Conservation (phyloP, 768 basidiomycete species). For the Lactifluus piperatus region DNA sequence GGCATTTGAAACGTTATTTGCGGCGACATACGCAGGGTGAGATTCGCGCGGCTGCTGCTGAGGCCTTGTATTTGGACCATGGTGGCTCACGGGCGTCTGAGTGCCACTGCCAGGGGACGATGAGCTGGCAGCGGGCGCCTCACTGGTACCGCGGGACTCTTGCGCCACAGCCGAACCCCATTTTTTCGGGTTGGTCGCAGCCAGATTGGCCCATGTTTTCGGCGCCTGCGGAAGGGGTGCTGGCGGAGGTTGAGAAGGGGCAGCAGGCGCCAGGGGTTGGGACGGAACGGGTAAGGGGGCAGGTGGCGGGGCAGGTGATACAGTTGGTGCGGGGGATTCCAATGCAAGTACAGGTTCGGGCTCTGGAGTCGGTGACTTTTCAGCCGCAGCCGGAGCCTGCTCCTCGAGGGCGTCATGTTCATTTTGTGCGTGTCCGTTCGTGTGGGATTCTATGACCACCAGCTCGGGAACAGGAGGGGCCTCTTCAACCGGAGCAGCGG, state of each 20-base stretch:
- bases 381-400: constrained; percentile 25
- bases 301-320: constrained; percentile 25
- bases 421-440: constrained; percentile 26
- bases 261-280: constrained; percentile 20
- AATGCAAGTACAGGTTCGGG: constrained; percentile 27
- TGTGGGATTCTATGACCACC: constrained; percentile 25
- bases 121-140: constrained; percentile 41
- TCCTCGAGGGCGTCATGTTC: constrained; percentile 32
- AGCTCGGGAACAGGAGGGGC: constrained; percentile 28
- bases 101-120: constrained; percentile 35
- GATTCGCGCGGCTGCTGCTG: constrained; percentile 33
- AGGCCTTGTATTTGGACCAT: constrained; percentile 28
- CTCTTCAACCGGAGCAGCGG: constrained; percentile 29
- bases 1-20: constrained; percentile 53
- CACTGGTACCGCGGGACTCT: constrained; percentile 68
- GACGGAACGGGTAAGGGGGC: constrained; percentile 24
- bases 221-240: constrained; percentile 43
- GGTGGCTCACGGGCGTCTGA: constrained; percentile 28
- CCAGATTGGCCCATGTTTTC: constrained; percentile 89
- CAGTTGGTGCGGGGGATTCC: constrained; percentile 23
- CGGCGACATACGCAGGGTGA: constrained; percentile 46
- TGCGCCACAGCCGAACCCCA: constrained; percentile 81
- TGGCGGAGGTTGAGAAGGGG: constrained; percentile 32
- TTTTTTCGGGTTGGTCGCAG: constrained; percentile 71
- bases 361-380: constrained; percentile 26